Conservation (phyloP, 2,329 filamentous ascomycete species). For the Diplocarpon mali region DNA sequence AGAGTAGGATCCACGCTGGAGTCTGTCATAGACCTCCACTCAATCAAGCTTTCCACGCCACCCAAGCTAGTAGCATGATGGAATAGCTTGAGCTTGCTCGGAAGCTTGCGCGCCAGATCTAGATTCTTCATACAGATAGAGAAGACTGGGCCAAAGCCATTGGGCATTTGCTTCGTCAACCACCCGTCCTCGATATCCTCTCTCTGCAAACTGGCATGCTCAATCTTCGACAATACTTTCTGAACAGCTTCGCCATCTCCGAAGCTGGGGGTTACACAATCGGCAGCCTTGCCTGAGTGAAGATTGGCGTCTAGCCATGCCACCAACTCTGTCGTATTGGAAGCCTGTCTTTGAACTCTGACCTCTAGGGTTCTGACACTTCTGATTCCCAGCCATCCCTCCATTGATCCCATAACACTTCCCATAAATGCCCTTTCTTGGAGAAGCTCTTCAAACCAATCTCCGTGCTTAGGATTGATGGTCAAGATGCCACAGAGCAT, state of each 20-base stretch:
- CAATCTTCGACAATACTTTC: slow-evolving; percentile 47
- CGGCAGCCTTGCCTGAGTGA: slow-evolving; percentile 11
- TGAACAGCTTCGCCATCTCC: slow-evolving; percentile 34
- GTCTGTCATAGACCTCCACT: slow-evolving; percentile 93
- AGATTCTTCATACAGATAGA: slow-evolving; percentile 54
- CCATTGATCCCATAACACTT: slow-evolving; percentile 75
- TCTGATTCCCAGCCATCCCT: slow-evolving; percentile 84
- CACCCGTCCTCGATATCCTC: slow-evolving; percentile 51
- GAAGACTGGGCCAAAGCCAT: slow-evolving; percentile 84
- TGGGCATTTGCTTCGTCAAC: slow-evolving; percentile 81
- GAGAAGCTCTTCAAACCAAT: slow-evolving; percentile 50
- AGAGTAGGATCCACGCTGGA: slow-evolving; percentile 56
- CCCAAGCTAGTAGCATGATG: slow-evolving; percentile 92
- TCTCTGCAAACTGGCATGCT: slow-evolving; percentile 72
- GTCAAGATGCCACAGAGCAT: slow-evolving; percentile 79
- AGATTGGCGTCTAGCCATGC: slow-evolving; percentile 47
- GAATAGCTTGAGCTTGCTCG: slow-evolving; percentile 71
- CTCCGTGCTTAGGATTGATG: slow-evolving; percentile 41
- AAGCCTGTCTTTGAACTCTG: slow-evolving; percentile 65
- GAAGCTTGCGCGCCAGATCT: slow-evolving; percentile 54
- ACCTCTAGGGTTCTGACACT: slow-evolving; percentile 80
- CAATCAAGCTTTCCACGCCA: slow-evolving; percentile 89
- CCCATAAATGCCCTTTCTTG: slow-evolving; percentile 69
- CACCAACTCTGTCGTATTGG: slow-evolving; percentile 59
- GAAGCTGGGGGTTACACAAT: slow-evolving; percentile 19